These are phyloP conservation scores for Allium cepa DNA, from an alignment of 106 monocot species.

Conservation along the genomic window DNA sequence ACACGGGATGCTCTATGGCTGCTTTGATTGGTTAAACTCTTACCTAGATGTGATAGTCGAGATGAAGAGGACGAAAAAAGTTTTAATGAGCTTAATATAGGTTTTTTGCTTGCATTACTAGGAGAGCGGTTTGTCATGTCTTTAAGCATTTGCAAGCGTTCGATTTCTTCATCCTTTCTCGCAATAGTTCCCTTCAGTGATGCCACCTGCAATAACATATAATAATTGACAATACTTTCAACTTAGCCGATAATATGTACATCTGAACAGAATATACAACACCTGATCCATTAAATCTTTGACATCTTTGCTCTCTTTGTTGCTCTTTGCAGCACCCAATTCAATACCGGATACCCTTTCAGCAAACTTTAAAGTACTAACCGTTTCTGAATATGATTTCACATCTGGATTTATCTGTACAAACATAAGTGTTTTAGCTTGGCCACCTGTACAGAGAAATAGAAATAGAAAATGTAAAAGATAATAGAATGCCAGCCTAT, in stretches of 20 bases:
- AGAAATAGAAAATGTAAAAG: constrained; percentile 7
- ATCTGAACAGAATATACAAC: background rate
- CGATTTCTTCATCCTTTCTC: constrained; percentile 83
- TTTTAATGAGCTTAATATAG: constrained; percentile 21
- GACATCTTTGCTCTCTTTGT: constrained; percentile 64
- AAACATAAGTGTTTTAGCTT: constrained; percentile 81
- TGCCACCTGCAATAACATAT: constrained; percentile 11
- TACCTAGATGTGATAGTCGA: constrained; percentile 15
- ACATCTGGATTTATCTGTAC: constrained; percentile 76
- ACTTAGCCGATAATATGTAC: background rate
- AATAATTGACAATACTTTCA: background rate
- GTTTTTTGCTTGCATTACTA: background rate
- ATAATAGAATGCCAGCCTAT: background rate
- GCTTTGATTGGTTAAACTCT: constrained; percentile 6
- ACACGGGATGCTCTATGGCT: constrained; percentile 7
- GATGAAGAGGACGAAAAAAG: constrained; percentile 33
- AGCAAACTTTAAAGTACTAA: constrained; percentile 82
- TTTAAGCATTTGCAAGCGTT: constrained; percentile 53
- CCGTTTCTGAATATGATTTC: constrained; percentile 53
- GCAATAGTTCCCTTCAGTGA: constrained; percentile 72
- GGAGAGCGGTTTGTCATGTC: constrained; percentile 33
- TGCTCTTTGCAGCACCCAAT: constrained; percentile 46
- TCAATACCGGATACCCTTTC: constrained; percentile 79
- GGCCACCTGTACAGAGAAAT: constrained; percentile 42
- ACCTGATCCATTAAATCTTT: constrained; percentile 55